Base-by-base conservation (phyloP, 495 filamentous ascomycete genomes). In the Daldinia decipiens region DNA sequence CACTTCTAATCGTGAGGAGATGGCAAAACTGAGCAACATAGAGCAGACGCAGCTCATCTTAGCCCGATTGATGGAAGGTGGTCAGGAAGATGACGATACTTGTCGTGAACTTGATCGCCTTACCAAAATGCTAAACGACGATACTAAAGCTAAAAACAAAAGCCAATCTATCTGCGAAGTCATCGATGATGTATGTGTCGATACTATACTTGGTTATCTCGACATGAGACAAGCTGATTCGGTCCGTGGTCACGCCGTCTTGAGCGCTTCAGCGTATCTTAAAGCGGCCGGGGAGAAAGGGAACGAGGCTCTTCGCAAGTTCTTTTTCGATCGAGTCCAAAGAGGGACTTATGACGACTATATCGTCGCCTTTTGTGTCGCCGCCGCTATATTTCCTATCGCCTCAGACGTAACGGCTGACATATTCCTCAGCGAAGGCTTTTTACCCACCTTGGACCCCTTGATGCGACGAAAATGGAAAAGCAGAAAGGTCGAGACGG, bases 391-490 rank as follows among this genome's bases (percentile, higher is more conserved):
- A 32, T 99, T 99, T 77, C 94, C 95, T 1, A 84, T 99, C 59
- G 88, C 89, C 1, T 89, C 93, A 13, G 82, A 88, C 43, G 83
- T 90, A 31, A 90, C 88, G 2, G 85, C 91, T 4, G 81, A 85
- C 58, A 82, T 98, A 38, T 97, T 98, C 75, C 85, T 97, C 58
- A 93, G 87, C 17, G 91, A 95, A 50, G 92, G 90, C 2, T 98
- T 98, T 73, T 83, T 95, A 55, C 77, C 83, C 32, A 86, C 85
- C 38, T 82, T 97, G 24, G 87, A 86, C 19, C 88, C 91, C 7
- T 78, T 94, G 53, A 88, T 93, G 77, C 85, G 90, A 58, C 87
- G 88, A 73, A 91, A 91, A 59, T 87, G 86, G 77, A 93, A 91
- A 79, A 91, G 88, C 74, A 84, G 85, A 68, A 90, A 90, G 59